phyloP scores from a whole-genome alignment of 2,329 filamentous ascomycete species.

The Sporothrix brasiliensis region DNA sequence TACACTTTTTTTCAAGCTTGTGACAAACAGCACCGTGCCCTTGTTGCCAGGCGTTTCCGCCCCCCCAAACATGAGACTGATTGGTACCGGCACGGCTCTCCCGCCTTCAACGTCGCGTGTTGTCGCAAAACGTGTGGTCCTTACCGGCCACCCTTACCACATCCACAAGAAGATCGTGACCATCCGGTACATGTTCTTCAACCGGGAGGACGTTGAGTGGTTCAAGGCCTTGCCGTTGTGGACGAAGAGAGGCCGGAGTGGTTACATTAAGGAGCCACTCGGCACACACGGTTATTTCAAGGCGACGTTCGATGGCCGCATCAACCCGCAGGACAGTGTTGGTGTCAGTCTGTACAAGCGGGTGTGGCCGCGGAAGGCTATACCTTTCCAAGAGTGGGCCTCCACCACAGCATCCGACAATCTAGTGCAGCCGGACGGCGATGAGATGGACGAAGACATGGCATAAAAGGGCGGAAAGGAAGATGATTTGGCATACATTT shows the following conservation, averaged over 20 bases:
- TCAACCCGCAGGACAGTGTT: conserved; percentile 93
- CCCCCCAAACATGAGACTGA: conserved; percentile 62
- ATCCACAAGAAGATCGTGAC: conserved; percentile 98
- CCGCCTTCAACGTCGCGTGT: conserved; percentile 76
- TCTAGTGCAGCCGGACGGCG: conserved; percentile 45
- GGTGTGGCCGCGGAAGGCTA: conserved; percentile 74
- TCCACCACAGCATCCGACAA: conserved; percentile 42
- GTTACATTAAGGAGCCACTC: conserved; percentile 89
- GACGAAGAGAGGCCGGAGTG: conserved; percentile 85
- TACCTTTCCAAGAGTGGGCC: conserved; percentile 48
- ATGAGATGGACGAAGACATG: conserved; percentile 49
- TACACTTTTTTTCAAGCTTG: conserved; percentile 79
- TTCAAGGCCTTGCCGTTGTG: conserved; percentile 96
- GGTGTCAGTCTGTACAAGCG: conserved; percentile 88
- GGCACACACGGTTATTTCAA: conserved; percentile 99
- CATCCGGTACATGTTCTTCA: conserved; percentile 99
- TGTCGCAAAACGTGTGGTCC: conserved; percentile 88
- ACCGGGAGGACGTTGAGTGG: conserved; percentile 90
- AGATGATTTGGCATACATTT: not conserved
- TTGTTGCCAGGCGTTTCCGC: conserved; percentile 45
- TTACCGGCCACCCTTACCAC: conserved; percentile 96
- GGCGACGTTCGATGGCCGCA: conserved; percentile 92
- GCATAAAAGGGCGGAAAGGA: conserved; percentile 33
- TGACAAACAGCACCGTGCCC: conserved; percentile 46
- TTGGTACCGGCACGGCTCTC: conserved; percentile 85